phyloP scores from a whole-genome alignment of 805 yeast genomes.

The Candida sonorensis region DNA sequence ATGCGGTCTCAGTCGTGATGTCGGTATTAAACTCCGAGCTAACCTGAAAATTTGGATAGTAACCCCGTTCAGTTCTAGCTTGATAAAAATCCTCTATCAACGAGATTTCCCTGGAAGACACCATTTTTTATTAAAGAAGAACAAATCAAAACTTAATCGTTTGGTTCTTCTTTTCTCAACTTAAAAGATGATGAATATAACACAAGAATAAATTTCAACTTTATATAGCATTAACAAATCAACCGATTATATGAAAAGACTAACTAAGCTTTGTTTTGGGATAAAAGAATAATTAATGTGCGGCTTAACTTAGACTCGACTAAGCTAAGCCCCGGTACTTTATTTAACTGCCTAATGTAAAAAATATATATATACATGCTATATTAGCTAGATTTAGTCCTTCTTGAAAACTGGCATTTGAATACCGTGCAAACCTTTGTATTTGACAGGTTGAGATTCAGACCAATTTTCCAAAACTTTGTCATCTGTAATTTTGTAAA shows the following conservation, averaged over 20 bases:
- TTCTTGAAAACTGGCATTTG: constrained; percentile 16
- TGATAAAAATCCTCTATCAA: constrained; percentile 8
- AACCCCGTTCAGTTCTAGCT: constrained; percentile 1
- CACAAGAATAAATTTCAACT: too few species aligned
- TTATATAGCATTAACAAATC: too few species aligned
- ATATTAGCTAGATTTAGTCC: constrained; percentile 1
- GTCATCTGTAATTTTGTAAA: constrained; percentile 44
- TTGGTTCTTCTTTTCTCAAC: too few species aligned
- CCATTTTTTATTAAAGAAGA: not conserved
- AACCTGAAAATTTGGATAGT: constrained; percentile 8
- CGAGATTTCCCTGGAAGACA: constrained; percentile 3
- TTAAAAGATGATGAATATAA: too few species aligned
- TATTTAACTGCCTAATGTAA: too few species aligned
- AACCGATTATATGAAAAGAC: too few species aligned
- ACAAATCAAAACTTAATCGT: too few species aligned
- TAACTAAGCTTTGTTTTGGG: too few species aligned
- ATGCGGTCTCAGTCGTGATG: constrained; percentile 5
- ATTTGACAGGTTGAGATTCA: constrained; percentile 43
- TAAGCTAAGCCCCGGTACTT: too few species aligned
- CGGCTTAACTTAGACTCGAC: too few species aligned
- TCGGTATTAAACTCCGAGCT: constrained; percentile 9
- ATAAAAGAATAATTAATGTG: too few species aligned
- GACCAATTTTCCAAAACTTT: constrained; percentile 42
- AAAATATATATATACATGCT: too few species aligned
- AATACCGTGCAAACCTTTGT: constrained; percentile 54